These are phyloP conservation scores for Claviceps lovelessii DNA, from an alignment of 2,329 filamentous ascomycete species.

Conservation along the genomic window DNA sequence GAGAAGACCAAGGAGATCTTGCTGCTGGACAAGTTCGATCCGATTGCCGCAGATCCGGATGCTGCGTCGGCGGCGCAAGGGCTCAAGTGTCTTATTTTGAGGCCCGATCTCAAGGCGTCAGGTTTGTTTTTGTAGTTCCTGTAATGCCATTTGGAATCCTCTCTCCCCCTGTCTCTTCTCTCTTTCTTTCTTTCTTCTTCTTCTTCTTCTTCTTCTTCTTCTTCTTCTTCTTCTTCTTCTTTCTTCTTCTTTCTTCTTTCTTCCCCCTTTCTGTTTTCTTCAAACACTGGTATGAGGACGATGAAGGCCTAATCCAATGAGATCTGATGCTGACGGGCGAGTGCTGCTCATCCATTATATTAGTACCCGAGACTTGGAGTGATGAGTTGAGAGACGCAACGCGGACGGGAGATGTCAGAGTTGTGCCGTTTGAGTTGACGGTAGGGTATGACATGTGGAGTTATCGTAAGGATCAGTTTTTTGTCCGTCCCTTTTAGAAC, in stretches of 20 bases:
- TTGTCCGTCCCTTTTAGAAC: neutral
- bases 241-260: too few species aligned
- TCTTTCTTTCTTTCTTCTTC: too few species aligned
- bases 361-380: conserved; percentile 58
- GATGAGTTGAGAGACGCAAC: conserved; percentile 53
- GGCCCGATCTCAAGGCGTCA: conserved; percentile 38
- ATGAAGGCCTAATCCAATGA: neutral
- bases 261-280: neutral
- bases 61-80: conserved; percentile 36
- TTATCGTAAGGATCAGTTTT: conserved; percentile 44
- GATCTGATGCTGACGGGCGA: neutral
- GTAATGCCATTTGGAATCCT: neutral
- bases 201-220: too few species aligned
- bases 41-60: conserved; percentile 50
- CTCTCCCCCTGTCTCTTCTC: too few species aligned
- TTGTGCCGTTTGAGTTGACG: conserved; percentile 62
- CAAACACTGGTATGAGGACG: neutral
- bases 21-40: conserved; percentile 44
- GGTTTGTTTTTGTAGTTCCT: conserved; percentile 22
- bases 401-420: conserved; percentile 48
- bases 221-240: too few species aligned
- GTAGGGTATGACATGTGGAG: conserved; percentile 79
- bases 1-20: conserved; percentile 53
- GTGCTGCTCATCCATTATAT: neutral
- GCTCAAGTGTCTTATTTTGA: conserved; percentile 46